These are phyloP conservation scores for Prinsepia uniflora DNA, from an alignment of 306 rosid species.

Conservation along the genomic window DNA sequence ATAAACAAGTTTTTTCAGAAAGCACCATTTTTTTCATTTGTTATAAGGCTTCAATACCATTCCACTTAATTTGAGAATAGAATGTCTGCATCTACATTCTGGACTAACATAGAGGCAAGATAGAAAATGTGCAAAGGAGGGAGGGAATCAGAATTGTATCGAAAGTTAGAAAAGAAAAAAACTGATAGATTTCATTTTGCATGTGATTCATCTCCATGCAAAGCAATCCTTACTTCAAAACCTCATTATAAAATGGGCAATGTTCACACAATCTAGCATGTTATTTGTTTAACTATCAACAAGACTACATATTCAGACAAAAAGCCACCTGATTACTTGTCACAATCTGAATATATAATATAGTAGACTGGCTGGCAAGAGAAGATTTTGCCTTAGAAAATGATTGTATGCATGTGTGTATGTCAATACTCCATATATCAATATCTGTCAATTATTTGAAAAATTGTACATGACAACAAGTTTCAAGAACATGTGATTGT, in stretches of 20 bases:
- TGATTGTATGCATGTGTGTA: too few relatives aligned
- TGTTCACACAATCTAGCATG: neutral
- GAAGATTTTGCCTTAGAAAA: too few relatives aligned
- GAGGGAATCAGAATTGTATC: neutral
- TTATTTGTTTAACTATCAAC: too few relatives aligned
- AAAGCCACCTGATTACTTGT: too few relatives aligned
- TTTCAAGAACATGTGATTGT: too few relatives aligned
- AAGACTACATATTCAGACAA: too few relatives aligned
- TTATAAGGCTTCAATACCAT: neutral
- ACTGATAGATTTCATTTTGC: neutral
- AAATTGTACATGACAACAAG: too few relatives aligned
- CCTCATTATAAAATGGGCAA: neutral
- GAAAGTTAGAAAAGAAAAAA: neutral
- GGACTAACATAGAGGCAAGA: conserved; percentile 5
- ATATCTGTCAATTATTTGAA: too few relatives aligned
- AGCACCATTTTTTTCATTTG: neutral
- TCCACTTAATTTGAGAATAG: neutral
- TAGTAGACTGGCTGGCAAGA: too few relatives aligned
- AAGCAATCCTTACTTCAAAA: too few relatives aligned
- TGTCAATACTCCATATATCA: too few relatives aligned
- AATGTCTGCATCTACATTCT: neutral
- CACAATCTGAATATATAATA: too few relatives aligned
- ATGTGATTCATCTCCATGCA: neutral
- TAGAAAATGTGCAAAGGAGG: neutral
- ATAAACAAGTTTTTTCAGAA: neutral